Conservation (phyloP, 345 rosid genomes). For the Populus tremula region DNA sequence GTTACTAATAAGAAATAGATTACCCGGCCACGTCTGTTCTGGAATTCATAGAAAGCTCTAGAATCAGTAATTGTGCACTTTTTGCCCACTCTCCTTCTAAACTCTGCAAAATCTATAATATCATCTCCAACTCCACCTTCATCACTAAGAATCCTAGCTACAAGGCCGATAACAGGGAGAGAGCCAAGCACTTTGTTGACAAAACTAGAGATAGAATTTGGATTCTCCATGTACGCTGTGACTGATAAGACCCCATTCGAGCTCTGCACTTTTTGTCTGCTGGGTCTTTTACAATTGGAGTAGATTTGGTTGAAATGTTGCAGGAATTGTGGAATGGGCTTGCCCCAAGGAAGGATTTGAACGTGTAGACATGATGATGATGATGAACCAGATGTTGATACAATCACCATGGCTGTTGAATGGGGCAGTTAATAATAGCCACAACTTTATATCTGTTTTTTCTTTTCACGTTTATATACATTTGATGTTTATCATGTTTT, state of each 20-base stretch:
- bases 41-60: slow-evolving; percentile 87
- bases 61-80: slow-evolving; percentile 66
- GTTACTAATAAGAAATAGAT: background rate
- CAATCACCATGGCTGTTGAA: slow-evolving; percentile 48
- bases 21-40: slow-evolving; percentile 78
- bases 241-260: slow-evolving; percentile 40
- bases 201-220: slow-evolving; percentile 64
- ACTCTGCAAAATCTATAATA: slow-evolving; percentile 87
- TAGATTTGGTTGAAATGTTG: slow-evolving; percentile 18
- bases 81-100: slow-evolving; percentile 86
- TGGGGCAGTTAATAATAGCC: background rate
- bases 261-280: slow-evolving; percentile 19
- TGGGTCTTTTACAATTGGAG: slow-evolving; percentile 12
- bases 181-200: slow-evolving; percentile 79
- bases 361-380: slow-evolving; percentile 17
- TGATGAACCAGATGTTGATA: slow-evolving; percentile 27
- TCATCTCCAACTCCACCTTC: slow-evolving; percentile 94
- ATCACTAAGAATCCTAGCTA: slow-evolving; percentile 77
- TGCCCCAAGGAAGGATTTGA: slow-evolving; percentile 40
- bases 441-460: background rate
- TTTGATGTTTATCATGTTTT: too few relatives aligned
- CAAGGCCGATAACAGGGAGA: slow-evolving; percentile 81
- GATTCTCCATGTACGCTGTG: slow-evolving; percentile 72
- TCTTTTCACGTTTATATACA: too few relatives aligned
- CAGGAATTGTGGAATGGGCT: slow-evolving; percentile 54